Percentiles rank a stretch among this genome's conserved stretches.
Evolutionary conservation across 805 yeast species (phyloP).

Genomic region (Ogataea methanolica): DNA sequence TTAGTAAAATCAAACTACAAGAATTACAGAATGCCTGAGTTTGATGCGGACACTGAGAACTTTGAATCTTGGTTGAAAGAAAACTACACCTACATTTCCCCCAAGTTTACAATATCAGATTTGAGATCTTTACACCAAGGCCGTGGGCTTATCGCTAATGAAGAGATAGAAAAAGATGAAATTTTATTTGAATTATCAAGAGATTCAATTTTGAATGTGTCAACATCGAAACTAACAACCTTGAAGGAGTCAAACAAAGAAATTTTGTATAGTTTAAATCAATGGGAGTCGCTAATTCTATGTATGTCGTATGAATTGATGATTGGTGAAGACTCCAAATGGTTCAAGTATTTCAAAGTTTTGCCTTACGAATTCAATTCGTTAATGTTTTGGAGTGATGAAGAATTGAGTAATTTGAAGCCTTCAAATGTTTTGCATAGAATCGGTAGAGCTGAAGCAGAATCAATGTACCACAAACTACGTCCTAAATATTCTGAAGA

Average conservation of each 20-base stretch:
- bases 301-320: slow-evolving; percentile 59
- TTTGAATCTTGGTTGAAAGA: slow-evolving; percentile 43
- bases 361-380: slow-evolving; percentile 64
- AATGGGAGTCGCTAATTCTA: slow-evolving; percentile 78
- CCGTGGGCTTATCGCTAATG: slow-evolving; percentile 65
- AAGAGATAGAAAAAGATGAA: slow-evolving; percentile 59
- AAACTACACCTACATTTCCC: slow-evolving; percentile 44
- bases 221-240: slow-evolving; percentile 43
- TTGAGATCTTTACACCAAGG: slow-evolving; percentile 61
- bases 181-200: slow-evolving; percentile 68
- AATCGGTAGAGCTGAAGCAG: slow-evolving; percentile 68
- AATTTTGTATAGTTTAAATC: slow-evolving; percentile 40
- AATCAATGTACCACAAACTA: slow-evolving; percentile 48
- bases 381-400: slow-evolving; percentile 74
- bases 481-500: slow-evolving; percentile 36
- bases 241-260: slow-evolving; percentile 31
- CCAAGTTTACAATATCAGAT: slow-evolving; percentile 59
- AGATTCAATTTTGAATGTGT: slow-evolving; percentile 49
- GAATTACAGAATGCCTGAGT: slow-evolving; percentile 2
- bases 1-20: too few relatives aligned
- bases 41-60: slow-evolving; percentile 29
- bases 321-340: slow-evolving; percentile 43
- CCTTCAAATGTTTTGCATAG: slow-evolving; percentile 72
- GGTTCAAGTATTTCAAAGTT: slow-evolving; percentile 69
- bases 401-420: slow-evolving; percentile 48